Conservation (phyloP, 2,329 filamentous ascomycete species). For the Fusarium sacchari region DNA sequence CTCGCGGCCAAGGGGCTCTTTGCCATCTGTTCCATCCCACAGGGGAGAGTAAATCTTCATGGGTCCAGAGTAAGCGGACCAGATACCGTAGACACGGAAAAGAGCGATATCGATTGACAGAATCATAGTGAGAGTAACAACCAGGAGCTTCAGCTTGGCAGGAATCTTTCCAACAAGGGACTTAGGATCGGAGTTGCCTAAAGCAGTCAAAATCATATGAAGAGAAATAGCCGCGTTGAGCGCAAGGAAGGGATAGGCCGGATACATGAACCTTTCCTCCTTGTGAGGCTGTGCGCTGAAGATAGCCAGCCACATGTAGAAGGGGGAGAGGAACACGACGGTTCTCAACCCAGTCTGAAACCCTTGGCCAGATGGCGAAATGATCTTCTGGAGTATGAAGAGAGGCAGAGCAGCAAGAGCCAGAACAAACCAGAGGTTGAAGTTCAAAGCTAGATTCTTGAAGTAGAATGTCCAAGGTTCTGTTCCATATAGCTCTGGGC, state of each 20-base stretch:
- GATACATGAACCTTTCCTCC: constrained; percentile 99
- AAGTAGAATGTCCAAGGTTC: constrained; percentile 98
- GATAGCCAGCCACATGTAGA: constrained; percentile 93
- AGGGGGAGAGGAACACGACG: constrained; percentile 81
- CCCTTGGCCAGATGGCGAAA: constrained; percentile 69
- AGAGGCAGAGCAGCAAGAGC: constrained; percentile 80
- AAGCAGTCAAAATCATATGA: constrained; percentile 79
- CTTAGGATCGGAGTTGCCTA: constrained; percentile 76
- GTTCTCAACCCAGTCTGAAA: constrained; percentile 78
- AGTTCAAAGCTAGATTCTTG: constrained; percentile 90
- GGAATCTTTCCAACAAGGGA: constrained; percentile 77
- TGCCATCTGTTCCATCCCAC: constrained; percentile 60
- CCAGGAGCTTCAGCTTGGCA: constrained; percentile 74
- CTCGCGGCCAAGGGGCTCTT: constrained; percentile 61
- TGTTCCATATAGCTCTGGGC: constrained; percentile 92
- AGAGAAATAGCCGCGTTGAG: constrained; percentile 88
- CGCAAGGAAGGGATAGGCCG: constrained; percentile 88
- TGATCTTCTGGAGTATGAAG: constrained; percentile 75
- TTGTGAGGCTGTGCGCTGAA: constrained; percentile 96
- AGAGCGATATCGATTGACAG: constrained; percentile 73
- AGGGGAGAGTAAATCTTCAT: constrained; percentile 76
- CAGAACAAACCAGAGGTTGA: constrained; percentile 92
- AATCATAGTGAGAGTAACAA: constrained; percentile 69
- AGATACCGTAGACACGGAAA: constrained; percentile 78
- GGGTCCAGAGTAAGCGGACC: constrained; percentile 86